Evolutionary conservation across 202 grass and related monocot genomes (phyloP).

Genomic region (Dendrocalamus latiflorus): DNA sequence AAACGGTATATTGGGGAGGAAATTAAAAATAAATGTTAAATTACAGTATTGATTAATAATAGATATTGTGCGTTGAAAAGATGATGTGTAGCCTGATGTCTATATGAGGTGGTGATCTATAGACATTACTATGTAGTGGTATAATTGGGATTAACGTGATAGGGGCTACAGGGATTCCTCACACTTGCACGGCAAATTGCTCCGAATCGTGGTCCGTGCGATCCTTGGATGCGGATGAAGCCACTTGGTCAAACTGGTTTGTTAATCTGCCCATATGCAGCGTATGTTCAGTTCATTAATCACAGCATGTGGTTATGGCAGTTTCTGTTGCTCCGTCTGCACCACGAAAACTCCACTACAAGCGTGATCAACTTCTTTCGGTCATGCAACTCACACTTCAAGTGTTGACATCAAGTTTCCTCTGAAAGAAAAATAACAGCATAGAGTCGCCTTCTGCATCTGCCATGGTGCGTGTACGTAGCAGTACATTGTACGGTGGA

Average conservation of each 20-base stretch:
- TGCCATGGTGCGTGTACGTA: not conserved
- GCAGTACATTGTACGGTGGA: not conserved
- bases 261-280: not conserved
- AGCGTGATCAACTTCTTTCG: slow-evolving; percentile 6
- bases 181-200: slow-evolving; percentile 16
- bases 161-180: not conserved
- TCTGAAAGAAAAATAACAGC: not conserved
- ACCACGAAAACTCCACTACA: slow-evolving; percentile 6
- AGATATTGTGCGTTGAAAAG: too few relatives aligned
- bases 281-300: slow-evolving; percentile 10
- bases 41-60: too few relatives aligned
- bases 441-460: not conserved
- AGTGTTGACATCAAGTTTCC: not conserved
- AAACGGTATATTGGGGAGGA: too few relatives aligned
- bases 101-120: too few relatives aligned
- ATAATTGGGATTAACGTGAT: too few relatives aligned
- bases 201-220: not conserved
- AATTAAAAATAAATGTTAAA: too few relatives aligned
- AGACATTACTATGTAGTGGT: too few relatives aligned
- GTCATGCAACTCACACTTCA: not conserved
- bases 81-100: too few relatives aligned
- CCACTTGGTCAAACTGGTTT: slow-evolving; percentile 14
- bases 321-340: not conserved
- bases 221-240: slow-evolving; percentile 13
- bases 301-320: slow-evolving; percentile 31